Evolutionary conservation across 805 yeast species (phyloP).

Genomic region (Kodamaea sagamina): DNA sequence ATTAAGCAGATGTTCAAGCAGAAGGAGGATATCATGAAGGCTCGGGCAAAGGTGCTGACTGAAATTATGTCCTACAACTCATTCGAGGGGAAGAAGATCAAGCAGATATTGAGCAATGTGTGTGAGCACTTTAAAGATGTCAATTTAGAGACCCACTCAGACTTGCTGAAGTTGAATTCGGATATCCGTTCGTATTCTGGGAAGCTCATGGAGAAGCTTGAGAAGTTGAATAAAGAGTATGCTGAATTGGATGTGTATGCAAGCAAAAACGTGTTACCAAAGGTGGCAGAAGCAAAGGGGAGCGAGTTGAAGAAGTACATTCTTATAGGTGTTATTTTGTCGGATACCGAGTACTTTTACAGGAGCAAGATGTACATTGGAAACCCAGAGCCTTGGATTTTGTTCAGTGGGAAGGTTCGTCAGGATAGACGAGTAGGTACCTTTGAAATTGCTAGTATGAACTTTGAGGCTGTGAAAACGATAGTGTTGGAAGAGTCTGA

Average conservation of each 20-base stretch:
- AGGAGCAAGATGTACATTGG: constrained; percentile 16
- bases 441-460: constrained; percentile 22
- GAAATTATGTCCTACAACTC: constrained; percentile 35
- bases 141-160: constrained; percentile 18
- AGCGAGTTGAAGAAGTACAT: constrained; percentile 7
- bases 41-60: constrained; percentile 23
- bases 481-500: constrained; percentile 18
- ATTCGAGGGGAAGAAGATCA: constrained; percentile 43
- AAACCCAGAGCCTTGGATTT: constrained; percentile 25
- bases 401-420: constrained; percentile 16
- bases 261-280: background rate
- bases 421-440: constrained; percentile 17
- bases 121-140: constrained; percentile 19
- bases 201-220: constrained; percentile 22
- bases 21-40: constrained; percentile 17
- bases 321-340: constrained; percentile 34
- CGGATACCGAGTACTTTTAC: constrained; percentile 33
- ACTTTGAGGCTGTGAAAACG: constrained; percentile 22
- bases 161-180: constrained; percentile 20
- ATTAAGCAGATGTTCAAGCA: constrained; percentile 23
- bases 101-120: constrained; percentile 26
- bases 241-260: constrained; percentile 20
- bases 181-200: constrained; percentile 21
- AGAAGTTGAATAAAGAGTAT: constrained; percentile 19
- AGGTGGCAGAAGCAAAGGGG: constrained; percentile 3